Base-by-base conservation (phyloP, 306 rosid genomes). In the Hippophae rhamnoides region DNA sequence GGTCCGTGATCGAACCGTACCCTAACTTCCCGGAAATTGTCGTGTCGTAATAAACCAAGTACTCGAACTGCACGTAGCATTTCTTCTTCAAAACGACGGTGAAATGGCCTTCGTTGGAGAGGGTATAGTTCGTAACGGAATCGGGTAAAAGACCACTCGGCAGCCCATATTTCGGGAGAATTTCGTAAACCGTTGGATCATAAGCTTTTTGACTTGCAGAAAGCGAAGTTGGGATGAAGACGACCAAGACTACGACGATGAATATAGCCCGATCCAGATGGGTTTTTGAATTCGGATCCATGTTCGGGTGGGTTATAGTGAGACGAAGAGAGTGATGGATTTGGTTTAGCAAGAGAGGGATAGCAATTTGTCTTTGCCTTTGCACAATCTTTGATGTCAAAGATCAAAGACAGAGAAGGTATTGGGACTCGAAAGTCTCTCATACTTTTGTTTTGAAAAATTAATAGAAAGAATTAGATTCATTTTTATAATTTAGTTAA, bases 91-190 rank as follows among this genome's bases (percentile, higher is more conserved):
- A 76, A 63, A 2, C 27, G 60, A 93, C 97, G 40, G 59, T 63
- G 69, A 93, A 93, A 58, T 52, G 52, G 1, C 95, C 95, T 47
- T 93, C 94, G 40, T 78, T 71, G 5, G 84, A 72, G 10, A 86
- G 58, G 0, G 81, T 51, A 72, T 82, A 93, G 63, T 47, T 72
- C 59, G 56, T 41, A 51, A 93, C 97, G 3, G 94, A 69, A 63
- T 72, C 57, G 2, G 99, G 97, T n/a, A 86, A 61, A 7, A 93
- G 94, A 2, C 99, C 99, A 0, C 78, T 64, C 0, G 99, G 97
- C 41, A 93, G 97, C 2, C 99, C 97, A 50, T 58, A 86, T 51
- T 80, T 52, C 5, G 95, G 76, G 41, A 93, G 86, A 9, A 93
- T 8, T 1, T 93, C 99, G 74, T 76, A 82, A 7, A 89, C 97